Base-by-base conservation (phyloP, 1,139 yeast genomes). In the Yamadazyma trypodendri region DNA sequence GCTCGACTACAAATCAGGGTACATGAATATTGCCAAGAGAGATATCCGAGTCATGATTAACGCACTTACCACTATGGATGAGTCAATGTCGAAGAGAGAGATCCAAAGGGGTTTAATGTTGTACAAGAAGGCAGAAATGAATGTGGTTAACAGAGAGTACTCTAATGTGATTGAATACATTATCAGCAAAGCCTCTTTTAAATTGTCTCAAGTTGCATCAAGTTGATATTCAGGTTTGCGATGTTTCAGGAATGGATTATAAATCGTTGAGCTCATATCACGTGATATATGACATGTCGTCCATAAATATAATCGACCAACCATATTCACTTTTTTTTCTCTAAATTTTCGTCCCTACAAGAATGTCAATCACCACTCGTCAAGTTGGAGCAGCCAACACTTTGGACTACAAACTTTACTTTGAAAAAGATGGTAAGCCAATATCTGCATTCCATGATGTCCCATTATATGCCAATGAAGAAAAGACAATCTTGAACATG, bases 321-420 rank as follows among this genome's bases (percentile, higher is more conserved):
- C 34, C 24, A 28, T 23, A 18, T 23, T n/a, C 11, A 29, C 10
- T 22, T 32, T 34, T 41, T 32, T 38, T 13, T 23, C 31, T 24
- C 39, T 36, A 40, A 34, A 28, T 34, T 36, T 34, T 29, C 27
- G 24, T 27, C 21, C 11, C 17, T 27, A 11, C 15, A 24, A 41
- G 31, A 35, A 84, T 84, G 92, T 64, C 77, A 49, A 84, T 77
- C 75, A 64, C 87, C 44, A 72, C 86, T 46, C 86, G 96, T 74
- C 92, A 85, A 72, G 71, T 88, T 58, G 97, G 95, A 59, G 92
- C 95, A 53, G 84, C 89, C 56, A 79, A 88, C 84, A 84, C 96
- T 51, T 76, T 87, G 55, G 97, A 89, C 58, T 85, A 81, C 84
- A 85, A 81, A 68, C 94, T 85, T 50, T 90, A 43, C 62, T 54